A percentile compares a stretch with the other conserved stretches of the same genome.
Conservation (phyloP, 2,329 filamentous ascomycete genomes). For the Apiospora koreana region DNA sequence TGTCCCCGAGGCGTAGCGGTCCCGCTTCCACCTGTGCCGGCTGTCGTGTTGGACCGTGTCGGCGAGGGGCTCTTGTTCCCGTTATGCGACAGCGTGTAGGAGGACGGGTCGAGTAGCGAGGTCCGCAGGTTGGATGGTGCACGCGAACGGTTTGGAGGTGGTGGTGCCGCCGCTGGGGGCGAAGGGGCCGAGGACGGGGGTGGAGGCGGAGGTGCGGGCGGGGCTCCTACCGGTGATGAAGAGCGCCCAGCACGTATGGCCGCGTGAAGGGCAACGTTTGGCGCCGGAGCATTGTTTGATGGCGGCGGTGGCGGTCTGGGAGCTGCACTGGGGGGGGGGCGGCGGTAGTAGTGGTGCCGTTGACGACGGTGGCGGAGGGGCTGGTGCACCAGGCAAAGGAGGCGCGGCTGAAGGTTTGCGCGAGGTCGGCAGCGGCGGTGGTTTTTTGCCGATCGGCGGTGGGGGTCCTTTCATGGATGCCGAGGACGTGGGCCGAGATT, state of each 20-base stretch:
- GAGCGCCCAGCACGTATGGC: constrained; percentile 38
- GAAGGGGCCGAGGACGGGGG: constrained; percentile 43
- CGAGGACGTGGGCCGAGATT: constrained; percentile 60
- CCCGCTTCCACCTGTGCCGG: constrained; percentile 29
- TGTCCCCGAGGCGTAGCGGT: constrained; percentile 15
- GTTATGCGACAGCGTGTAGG: constrained; percentile 71
- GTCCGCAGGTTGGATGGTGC: constrained; percentile 51
- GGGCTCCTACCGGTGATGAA: constrained; percentile 34
- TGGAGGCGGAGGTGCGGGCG: constrained; percentile 38
- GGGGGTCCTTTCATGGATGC: constrained; percentile 70
- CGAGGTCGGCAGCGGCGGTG: constrained; percentile 61
- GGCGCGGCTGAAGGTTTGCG: constrained; percentile 53
- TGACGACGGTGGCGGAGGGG: constrained; percentile 37
- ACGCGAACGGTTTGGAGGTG: constrained; percentile 37
- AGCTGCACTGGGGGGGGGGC: constrained; percentile 44
- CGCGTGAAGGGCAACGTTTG: constrained; percentile 42
- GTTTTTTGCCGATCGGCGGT: constrained; percentile 77
- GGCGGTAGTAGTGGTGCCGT: constrained; percentile 43
- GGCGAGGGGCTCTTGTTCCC: constrained; percentile 40
- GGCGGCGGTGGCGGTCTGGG: constrained; percentile 36
- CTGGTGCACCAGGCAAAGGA: constrained; percentile 33
- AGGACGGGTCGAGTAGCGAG: constrained; percentile 72
- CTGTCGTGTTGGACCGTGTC: constrained; percentile 50
- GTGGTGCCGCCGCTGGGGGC: constrained; percentile 34
- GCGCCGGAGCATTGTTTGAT: constrained; percentile 29